Evolutionary conservation across 345 rosid species (phyloP).

Genomic region (Theobroma cacao): DNA sequence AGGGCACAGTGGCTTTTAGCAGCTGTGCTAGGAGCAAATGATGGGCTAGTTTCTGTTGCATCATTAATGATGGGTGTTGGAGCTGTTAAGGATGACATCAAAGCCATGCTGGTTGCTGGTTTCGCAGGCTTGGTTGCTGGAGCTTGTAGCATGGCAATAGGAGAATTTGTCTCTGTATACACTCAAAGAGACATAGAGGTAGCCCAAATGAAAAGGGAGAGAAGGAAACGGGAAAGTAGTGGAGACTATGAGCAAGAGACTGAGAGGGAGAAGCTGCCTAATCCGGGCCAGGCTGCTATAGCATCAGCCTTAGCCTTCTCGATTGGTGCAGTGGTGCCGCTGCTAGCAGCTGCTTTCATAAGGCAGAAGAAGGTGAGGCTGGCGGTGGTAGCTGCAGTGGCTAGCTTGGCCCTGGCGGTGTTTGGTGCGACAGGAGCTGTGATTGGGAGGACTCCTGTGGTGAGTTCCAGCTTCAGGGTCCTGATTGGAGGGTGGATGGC

Average conservation of each 20-base stretch:
- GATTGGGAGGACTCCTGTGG: constrained; percentile 60
- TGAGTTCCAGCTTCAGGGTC: constrained; percentile 60
- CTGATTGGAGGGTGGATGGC: constrained; percentile 88
- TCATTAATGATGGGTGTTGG: constrained; percentile 88
- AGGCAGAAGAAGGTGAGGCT: constrained; percentile 59
- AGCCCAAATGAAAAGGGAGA: constrained; percentile 51
- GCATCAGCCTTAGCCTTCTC: constrained; percentile 85
- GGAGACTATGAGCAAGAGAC: constrained; percentile 21
- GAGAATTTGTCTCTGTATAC: constrained; percentile 78
- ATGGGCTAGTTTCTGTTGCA: constrained; percentile 67
- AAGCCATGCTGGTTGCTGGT: constrained; percentile 62
- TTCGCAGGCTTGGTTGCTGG: constrained; percentile 67
- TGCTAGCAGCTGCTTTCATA: constrained; percentile 77
- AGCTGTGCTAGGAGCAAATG: constrained; percentile 74
- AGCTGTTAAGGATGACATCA: constrained; percentile 56
- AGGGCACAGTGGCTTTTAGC: constrained; percentile 85
- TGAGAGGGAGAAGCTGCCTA: constrained; percentile 60
- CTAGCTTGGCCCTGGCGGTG: constrained; percentile 48
- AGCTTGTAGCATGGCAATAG: constrained; percentile 80
- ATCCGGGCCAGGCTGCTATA: constrained; percentile 73
- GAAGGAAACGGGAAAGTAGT: not conserved
- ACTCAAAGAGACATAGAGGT: constrained; percentile 57
- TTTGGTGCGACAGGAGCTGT: constrained; percentile 85
- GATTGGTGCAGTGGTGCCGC: constrained; percentile 75
- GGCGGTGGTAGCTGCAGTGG: constrained; percentile 50